phyloP scores from a whole-genome alignment of 2,329 filamentous ascomycete genomes.

The Orbilia brochopaga region DNA sequence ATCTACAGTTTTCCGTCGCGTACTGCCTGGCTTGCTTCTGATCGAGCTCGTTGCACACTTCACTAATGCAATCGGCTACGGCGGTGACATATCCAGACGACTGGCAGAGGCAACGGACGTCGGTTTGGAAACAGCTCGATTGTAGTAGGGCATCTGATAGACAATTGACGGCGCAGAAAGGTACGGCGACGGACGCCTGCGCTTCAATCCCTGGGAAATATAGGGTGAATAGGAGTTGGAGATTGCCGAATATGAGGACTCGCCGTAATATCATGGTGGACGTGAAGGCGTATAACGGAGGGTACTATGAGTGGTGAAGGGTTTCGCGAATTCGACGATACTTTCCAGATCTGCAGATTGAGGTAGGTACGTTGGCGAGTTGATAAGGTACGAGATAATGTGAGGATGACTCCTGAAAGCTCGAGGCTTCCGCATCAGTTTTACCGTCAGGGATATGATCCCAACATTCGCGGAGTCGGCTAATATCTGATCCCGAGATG shows the following conservation, averaged over 20 bases:
- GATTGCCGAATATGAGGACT: background rate
- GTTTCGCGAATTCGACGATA: no score
- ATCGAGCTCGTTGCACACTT: slow-evolving; percentile 16
- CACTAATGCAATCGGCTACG: slow-evolving; percentile 12
- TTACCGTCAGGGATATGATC: no score
- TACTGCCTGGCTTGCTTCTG: slow-evolving; percentile 3
- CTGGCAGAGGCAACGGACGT: slow-evolving; percentile 57
- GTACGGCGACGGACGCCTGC: slow-evolving; percentile 56
- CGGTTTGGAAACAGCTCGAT: slow-evolving; percentile 58
- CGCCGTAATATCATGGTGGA: slow-evolving; percentile 1
- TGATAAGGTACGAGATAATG: no score
- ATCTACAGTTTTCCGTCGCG: slow-evolving; percentile 1
- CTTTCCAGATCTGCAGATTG: no score
- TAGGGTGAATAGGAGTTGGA: background rate
- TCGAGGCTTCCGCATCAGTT: no score
- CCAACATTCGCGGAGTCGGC: no score
- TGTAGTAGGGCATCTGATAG: slow-evolving; percentile 62
- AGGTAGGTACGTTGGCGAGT: background rate
- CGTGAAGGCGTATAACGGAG: background rate
- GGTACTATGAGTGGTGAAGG: background rate
- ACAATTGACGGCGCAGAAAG: slow-evolving; percentile 59
- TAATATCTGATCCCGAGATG: background rate
- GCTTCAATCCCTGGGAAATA: slow-evolving; percentile 17
- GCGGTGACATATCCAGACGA: slow-evolving; percentile 54
- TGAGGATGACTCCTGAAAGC: no score